phyloP scores from a whole-genome alignment of 495 filamentous ascomycete species.

The Aspergillus affinis region DNA sequence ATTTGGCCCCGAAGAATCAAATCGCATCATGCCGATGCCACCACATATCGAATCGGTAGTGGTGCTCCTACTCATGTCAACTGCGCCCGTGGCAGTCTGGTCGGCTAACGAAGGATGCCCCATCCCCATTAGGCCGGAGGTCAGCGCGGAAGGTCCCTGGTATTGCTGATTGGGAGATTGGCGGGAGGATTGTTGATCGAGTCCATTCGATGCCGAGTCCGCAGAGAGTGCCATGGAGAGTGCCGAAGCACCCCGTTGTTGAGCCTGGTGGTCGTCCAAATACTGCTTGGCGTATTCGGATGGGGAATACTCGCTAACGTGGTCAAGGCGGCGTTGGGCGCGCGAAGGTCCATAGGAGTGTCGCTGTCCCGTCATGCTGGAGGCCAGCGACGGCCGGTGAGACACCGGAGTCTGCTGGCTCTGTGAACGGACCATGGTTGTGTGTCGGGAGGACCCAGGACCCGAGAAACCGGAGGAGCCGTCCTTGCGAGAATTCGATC shows the following conservation, averaged over 20 bases:
- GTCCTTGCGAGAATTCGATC: constrained; percentile 27
- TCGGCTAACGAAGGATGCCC: constrained; percentile 19
- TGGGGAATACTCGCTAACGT: constrained; percentile 45
- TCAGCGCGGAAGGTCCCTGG: constrained; percentile 16
- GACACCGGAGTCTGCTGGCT: constrained; percentile 46
- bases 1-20: constrained; percentile 41
- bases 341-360: constrained; percentile 37
- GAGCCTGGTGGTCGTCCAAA: constrained; percentile 30
- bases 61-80: constrained; percentile 47
- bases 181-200: constrained; percentile 24
- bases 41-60: constrained; percentile 46
- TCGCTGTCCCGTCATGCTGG: constrained; percentile 28
- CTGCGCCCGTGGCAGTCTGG: constrained; percentile 25
- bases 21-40: constrained; percentile 45
- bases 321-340: constrained; percentile 31
- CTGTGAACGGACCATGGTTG: constrained; percentile 46
- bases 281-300: constrained; percentile 42
- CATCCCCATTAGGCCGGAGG: constrained; percentile 17
- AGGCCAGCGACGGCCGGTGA: constrained; percentile 30
- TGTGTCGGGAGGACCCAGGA: constrained; percentile 33
- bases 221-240: constrained; percentile 32
- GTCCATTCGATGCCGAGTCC: constrained; percentile 29
- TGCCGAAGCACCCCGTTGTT: constrained; percentile 25
- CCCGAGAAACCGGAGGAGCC: constrained; percentile 20
- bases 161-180: constrained; percentile 20